Percentiles rank a stretch among this genome's conserved stretches.
Evolutionary conservation across 2,329 filamentous ascomycete genomes (phyloP).

Genomic region (Pyrenophora graminea): DNA sequence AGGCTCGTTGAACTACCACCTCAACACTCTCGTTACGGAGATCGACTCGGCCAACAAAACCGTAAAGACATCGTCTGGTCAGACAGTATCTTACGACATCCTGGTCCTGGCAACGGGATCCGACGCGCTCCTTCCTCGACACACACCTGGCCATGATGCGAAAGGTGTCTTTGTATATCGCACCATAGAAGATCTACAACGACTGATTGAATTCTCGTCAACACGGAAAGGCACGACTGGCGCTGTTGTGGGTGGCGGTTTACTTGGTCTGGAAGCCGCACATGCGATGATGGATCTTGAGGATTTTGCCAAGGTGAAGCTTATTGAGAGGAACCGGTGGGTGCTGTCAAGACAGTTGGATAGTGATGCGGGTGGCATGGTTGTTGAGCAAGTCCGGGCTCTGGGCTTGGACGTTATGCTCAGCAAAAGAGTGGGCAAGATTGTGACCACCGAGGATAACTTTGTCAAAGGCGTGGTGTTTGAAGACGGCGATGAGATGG

Average conservation of each 20-base stretch:
- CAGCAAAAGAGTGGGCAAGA: slow-evolving; percentile 72
- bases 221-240: slow-evolving; percentile 69
- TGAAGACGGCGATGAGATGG: slow-evolving; percentile 77
- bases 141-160: slow-evolving; percentile 77
- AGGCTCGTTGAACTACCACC: slow-evolving; percentile 71
- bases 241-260: slow-evolving; percentile 79
- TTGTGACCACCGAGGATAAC: slow-evolving; percentile 70
- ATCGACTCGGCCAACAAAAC: slow-evolving; percentile 67
- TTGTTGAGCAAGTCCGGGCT: slow-evolving; percentile 77
- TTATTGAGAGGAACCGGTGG: slow-evolving; percentile 84
- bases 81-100: slow-evolving; percentile 74
- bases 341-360: slow-evolving; percentile 83
- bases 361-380: slow-evolving; percentile 76
- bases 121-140: slow-evolving; percentile 72
- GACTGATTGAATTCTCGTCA: slow-evolving; percentile 73
- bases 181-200: slow-evolving; percentile 79
- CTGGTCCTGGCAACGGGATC: slow-evolving; percentile 86
- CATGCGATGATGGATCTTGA: slow-evolving; percentile 90
- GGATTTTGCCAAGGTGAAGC: slow-evolving; percentile 71
- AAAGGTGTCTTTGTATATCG: slow-evolving; percentile 88
- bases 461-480: slow-evolving; percentile 75
- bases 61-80: slow-evolving; percentile 71
- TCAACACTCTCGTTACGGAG: slow-evolving; percentile 74
- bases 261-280: slow-evolving; percentile 85
- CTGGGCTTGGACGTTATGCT: slow-evolving; percentile 80